Conservation (phyloP, 331 rosid genomes). For the Arachis monticola region DNA sequence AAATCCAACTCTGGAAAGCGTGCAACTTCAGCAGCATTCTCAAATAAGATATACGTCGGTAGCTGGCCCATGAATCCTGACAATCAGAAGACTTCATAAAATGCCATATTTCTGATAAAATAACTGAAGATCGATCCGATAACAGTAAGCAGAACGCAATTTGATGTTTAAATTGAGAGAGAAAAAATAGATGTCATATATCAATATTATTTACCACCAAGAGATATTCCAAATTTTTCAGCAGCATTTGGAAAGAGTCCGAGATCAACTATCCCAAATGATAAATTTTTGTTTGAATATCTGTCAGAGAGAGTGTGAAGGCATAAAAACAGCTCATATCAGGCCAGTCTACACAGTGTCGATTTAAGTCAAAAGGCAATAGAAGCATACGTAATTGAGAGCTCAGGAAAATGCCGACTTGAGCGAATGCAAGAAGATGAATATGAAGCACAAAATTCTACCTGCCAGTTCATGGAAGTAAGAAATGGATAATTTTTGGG, state of each 20-base stretch:
- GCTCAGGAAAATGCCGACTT: slow-evolving; percentile 80
- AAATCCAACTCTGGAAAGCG: slow-evolving; percentile 77
- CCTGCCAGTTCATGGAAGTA: slow-evolving; percentile 53
- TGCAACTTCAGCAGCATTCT: slow-evolving; percentile 73
- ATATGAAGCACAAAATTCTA: slow-evolving; percentile 74
- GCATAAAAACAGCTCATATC: slow-evolving; percentile 26
- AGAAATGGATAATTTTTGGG: slow-evolving; percentile 3
- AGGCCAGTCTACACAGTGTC: background rate
- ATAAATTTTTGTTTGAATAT: slow-evolving; percentile 82
- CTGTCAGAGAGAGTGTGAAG: slow-evolving; percentile 50
- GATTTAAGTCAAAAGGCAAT: slow-evolving; percentile 25
- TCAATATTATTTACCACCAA: slow-evolving; percentile 60
- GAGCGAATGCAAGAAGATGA: slow-evolving; percentile 75
- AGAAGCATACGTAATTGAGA: slow-evolving; percentile 78
- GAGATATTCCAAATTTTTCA: slow-evolving; percentile 75
- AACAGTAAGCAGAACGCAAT: background rate
- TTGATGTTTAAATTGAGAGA: background rate
- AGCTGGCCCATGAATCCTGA: slow-evolving; percentile 89
- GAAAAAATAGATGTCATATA: background rate
- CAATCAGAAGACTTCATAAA: slow-evolving; percentile 33
- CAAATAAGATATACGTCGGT: slow-evolving; percentile 84
- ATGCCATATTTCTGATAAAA: slow-evolving; percentile 28
- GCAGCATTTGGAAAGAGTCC: slow-evolving; percentile 98
- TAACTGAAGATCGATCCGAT: background rate
- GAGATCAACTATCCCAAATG: slow-evolving; percentile 89